Evolutionary conservation across 768 basidiomycete genomes (phyloP).

Genomic region (Dacryopinax primogenitus): DNA sequence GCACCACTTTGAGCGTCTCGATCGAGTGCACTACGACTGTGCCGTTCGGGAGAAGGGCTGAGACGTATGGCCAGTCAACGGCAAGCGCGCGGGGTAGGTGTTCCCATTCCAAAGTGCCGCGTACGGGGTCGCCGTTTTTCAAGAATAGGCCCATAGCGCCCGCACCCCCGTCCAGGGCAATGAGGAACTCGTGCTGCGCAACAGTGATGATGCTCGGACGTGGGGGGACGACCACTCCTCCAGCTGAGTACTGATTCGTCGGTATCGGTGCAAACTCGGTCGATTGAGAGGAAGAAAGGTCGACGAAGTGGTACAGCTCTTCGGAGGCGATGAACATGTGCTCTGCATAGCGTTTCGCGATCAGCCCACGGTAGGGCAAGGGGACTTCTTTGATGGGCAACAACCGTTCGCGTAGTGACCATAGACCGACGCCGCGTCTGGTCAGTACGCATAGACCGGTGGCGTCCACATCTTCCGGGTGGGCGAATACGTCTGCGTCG

Average conservation of each 20-base stretch:
- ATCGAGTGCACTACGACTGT: constrained; percentile 73
- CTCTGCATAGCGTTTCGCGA: constrained; percentile 50
- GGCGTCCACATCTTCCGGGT: constrained; percentile 33
- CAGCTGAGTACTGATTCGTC: constrained; percentile 41
- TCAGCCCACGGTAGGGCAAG: neutral
- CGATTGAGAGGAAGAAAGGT: constrained; percentile 57
- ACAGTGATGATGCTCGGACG: constrained; percentile 67
- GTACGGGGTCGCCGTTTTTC: constrained; percentile 73
- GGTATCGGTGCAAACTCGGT: constrained; percentile 67
- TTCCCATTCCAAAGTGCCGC: constrained; percentile 80
- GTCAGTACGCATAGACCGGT: constrained; percentile 67
- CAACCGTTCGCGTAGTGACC: constrained; percentile 50
- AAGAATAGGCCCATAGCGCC: constrained; percentile 79
- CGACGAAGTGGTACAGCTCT: constrained; percentile 61
- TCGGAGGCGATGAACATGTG: constrained; percentile 64
- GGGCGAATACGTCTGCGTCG: constrained; percentile 37
- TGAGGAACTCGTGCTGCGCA: constrained; percentile 65
- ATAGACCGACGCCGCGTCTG: constrained; percentile 48
- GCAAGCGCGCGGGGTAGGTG: constrained; percentile 61
- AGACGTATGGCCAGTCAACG: constrained; percentile 69
- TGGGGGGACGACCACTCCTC: constrained; percentile 28
- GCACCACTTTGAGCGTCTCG: constrained; percentile 56
- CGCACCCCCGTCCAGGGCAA: constrained; percentile 71
- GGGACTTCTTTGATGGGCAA: constrained; percentile 44
- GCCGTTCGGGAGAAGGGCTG: constrained; percentile 62